Conservation (phyloP, 163 green algal genomes). For the Trebouxia gelatinosa region DNA sequence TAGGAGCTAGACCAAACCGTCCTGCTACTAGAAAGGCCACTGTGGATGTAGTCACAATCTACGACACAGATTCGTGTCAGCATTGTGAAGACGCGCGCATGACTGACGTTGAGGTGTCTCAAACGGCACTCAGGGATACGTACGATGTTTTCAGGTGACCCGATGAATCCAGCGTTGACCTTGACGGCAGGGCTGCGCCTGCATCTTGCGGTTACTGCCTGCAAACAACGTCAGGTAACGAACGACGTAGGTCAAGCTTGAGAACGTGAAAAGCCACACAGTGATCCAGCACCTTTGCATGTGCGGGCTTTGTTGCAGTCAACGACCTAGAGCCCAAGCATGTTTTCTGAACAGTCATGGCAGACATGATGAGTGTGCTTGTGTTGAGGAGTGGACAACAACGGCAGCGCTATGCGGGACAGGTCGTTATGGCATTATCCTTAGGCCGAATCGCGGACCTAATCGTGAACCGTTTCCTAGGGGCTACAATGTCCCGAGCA, state of each 20-base stretch:
- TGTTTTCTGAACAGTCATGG: slow-evolving; percentile 8
- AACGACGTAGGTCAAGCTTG: no score
- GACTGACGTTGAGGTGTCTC: no score
- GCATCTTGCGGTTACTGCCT: neutral
- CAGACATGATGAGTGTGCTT: no score
- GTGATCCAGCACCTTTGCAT: slow-evolving; percentile 10
- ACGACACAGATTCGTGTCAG: slow-evolving; percentile 17
- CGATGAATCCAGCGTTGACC: slow-evolving; percentile 31
- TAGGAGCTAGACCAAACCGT: slow-evolving; percentile 90
- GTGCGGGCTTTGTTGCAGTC: neutral
- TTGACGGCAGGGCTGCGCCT: neutral
- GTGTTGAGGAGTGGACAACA: no score
- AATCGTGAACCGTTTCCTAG: no score
- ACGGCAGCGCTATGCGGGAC: no score
- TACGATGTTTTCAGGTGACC: slow-evolving; percentile 31
- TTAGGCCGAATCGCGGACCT: no score
- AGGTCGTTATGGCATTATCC: no score
- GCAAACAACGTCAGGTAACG: no score
- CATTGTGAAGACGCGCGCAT: no score
- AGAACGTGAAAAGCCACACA: no score
- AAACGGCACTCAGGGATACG: neutral
- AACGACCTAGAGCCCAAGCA: neutral
- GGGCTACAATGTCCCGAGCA: no score
- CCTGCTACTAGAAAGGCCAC: slow-evolving; percentile 75
- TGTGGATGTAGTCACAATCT: slow-evolving; percentile 86